These are phyloP conservation scores for Ogataea corticis DNA, from an alignment of 805 yeast genomes.

Conservation along the genomic window DNA sequence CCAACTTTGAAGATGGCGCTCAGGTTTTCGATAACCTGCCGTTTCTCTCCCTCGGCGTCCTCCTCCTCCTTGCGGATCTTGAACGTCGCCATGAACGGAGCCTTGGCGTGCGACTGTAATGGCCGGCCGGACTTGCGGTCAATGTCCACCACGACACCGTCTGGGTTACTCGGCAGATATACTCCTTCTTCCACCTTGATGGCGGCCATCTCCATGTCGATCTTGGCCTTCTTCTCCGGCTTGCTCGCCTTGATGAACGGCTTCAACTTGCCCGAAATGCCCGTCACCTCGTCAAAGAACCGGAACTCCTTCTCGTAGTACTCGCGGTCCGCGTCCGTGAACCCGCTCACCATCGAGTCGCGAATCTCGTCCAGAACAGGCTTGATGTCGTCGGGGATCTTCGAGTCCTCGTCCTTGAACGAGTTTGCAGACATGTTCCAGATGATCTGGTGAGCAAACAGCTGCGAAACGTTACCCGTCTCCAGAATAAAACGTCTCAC, in stretches of 20 bases:
- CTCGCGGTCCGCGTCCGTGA: slow-evolving; percentile 56
- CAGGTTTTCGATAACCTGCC: slow-evolving; percentile 44
- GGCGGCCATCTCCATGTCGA: slow-evolving; percentile 91
- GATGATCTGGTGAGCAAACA: slow-evolving; percentile 95
- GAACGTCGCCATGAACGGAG: slow-evolving; percentile 97
- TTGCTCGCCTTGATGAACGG: slow-evolving; percentile 93
- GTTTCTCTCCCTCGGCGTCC: slow-evolving; percentile 38
- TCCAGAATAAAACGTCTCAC: slow-evolving; percentile 87
- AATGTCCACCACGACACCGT: slow-evolving; percentile 89
- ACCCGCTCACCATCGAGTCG: slow-evolving; percentile 58
- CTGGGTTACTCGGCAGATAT: slow-evolving; percentile 94
- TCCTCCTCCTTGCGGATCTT: slow-evolving; percentile 63
- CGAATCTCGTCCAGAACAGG: slow-evolving; percentile 79
- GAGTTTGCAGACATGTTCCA: slow-evolving; percentile 98
- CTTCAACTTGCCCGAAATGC: slow-evolving; percentile 90
- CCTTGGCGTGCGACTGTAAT: slow-evolving; percentile 96
- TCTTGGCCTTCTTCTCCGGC: slow-evolving; percentile 93
- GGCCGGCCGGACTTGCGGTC: slow-evolving; percentile 92
- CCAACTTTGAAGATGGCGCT: slow-evolving; percentile 98
- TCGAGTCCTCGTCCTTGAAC: slow-evolving; percentile 84
- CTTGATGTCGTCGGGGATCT: slow-evolving; percentile 76
- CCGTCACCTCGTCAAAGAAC: slow-evolving; percentile 88
- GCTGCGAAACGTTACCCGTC: slow-evolving; percentile 84
- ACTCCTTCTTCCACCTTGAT: slow-evolving; percentile 78
- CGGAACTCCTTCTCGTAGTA: slow-evolving; percentile 83